Evolutionary conservation across 2,329 filamentous ascomycete species (phyloP), one percentile per base, ranked within the genome.

Genomic region (Xylariaceae sp.): DNA sequence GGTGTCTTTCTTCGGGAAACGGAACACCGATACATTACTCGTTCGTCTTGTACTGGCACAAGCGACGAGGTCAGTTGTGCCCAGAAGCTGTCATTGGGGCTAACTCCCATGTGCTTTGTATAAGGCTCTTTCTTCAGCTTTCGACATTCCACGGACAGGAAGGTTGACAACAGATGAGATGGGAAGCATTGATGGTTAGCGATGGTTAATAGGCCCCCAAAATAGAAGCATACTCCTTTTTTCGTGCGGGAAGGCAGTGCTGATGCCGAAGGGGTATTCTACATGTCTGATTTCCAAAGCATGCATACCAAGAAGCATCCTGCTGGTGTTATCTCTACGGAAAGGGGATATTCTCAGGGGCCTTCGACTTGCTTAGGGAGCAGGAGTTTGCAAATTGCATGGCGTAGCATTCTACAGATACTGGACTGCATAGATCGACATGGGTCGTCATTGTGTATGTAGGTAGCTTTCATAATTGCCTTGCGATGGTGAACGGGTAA

Each of bases 101-200:
- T 54, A 34, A n/a, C 47, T 51, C 23, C 48, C 37, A 17, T 54
- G 58, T 35, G 39, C 23, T 58, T 58, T 53, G 55, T 61, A 56
- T 56, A 34, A 45, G 44, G 35, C 52, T 30, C 15, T 54, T 47
- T n/a, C 37, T 50, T 47, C 49, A n/a, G 13, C 11, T 1, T 30
- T 30, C 23, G 23, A 30, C 5, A 58, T 61, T 49, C 49, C 6
- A 48, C 11, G 37, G 37, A 3, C 8, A 41, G 11, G 37, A 49
- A n/a, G 39, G n/a, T 34, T 10, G 49, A 51, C 34, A n/a, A 30
- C 17, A 15, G 7, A 30, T 39, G 35, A 35, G 49, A 15, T 47
- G 11, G 17, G 18, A 50, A 23, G 17, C 5, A 4, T 0, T 18
- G 47, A 49, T 7, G 44, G 44, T n/a, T 41, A 41, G 8, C 9